Evolutionary conservation across 2,329 filamentous ascomycete genomes (phyloP), one percentile per base, ranked within the genome.

Genomic region (Lithohypha guttulata): DNA sequence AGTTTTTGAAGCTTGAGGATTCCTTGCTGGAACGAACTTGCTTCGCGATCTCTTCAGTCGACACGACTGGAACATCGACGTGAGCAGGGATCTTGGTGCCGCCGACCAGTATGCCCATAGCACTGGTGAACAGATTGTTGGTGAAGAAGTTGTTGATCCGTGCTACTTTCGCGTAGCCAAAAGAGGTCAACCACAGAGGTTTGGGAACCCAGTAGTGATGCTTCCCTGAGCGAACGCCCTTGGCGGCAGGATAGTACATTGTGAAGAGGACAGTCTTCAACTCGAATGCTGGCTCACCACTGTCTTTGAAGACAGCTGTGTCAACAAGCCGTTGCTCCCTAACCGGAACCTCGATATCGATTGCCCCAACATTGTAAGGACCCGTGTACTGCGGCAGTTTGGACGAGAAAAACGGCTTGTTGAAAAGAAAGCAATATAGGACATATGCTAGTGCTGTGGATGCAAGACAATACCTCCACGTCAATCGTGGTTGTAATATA

Each of bases 181-280:
- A 39, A 9, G 41, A 46, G 3, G 43, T 42, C 2, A 50, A 41
- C 6, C 39, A 40, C 2, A 51, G 39, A 6, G 50, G 50, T 21
- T 45, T 45, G 8, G 48, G 47, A 5, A 51, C 36, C 50, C 50
- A 52, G 11, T 42, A 42, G 41, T 52, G 50, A 11, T 48, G 43
- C 21, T 48, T 48, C 9, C 37, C 29, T 2, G 43, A 45, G 7
- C 27, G 34, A 1, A 32, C 36, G 8, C 42, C 47, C 25, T 45
- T 46, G 8, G 34, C 31, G 5, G 49, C 27, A 10, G 50, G 50
- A 31, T 52, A 52, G 42, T 50, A 52, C 3, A 52, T 29, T 9
- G 48, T 51, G 42, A 52, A 52, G 15, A 52, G 44, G 11, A 52
- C 50, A 1, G 50, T 52, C 27, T 51, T 43, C 7, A 52, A 28